Conservation (phyloP, 495 filamentous ascomycete species). For the Cudoniella acicularis region DNA sequence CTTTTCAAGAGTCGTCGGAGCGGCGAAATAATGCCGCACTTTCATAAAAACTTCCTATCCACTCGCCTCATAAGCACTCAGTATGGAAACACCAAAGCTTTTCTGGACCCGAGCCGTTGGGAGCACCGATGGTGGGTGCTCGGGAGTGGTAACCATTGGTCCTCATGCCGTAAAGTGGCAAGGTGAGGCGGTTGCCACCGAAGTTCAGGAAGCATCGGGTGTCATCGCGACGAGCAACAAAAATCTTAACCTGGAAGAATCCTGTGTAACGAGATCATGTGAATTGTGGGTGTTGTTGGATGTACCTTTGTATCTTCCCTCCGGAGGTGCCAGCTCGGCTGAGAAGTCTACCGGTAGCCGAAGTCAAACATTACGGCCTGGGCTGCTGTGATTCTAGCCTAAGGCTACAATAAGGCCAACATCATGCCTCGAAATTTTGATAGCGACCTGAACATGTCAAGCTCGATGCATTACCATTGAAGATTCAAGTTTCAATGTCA, state of each 20-base stretch:
- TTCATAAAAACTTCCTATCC: not conserved
- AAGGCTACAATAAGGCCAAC: too few relatives aligned
- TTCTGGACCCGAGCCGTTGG: not conserved
- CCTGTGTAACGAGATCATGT: not conserved
- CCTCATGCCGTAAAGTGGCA: not conserved
- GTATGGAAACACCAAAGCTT: not conserved
- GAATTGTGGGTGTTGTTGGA: too few relatives aligned
- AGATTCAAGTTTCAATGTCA: constrained; percentile 33
- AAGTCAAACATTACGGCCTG: too few relatives aligned
- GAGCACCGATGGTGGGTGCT: not conserved
- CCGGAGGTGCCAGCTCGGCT: too few relatives aligned
- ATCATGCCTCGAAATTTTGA: too few relatives aligned
- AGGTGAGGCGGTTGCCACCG: not conserved
- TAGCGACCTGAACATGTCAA: too few relatives aligned
- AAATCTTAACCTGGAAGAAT: not conserved
- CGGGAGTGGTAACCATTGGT: not conserved
- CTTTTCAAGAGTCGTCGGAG: too few relatives aligned
- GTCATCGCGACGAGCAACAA: constrained; percentile 12
- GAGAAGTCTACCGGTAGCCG: too few relatives aligned
- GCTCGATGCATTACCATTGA: constrained; percentile 5
- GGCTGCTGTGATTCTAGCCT: too few relatives aligned
- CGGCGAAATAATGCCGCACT: not conserved
- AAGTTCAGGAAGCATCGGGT: constrained; percentile 8
- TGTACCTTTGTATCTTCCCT: too few relatives aligned
- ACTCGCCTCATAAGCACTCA: not conserved